Conservation (phyloP, 1,284 basidiomycete genomes). For the Sanghuangporus sanghuang region DNA sequence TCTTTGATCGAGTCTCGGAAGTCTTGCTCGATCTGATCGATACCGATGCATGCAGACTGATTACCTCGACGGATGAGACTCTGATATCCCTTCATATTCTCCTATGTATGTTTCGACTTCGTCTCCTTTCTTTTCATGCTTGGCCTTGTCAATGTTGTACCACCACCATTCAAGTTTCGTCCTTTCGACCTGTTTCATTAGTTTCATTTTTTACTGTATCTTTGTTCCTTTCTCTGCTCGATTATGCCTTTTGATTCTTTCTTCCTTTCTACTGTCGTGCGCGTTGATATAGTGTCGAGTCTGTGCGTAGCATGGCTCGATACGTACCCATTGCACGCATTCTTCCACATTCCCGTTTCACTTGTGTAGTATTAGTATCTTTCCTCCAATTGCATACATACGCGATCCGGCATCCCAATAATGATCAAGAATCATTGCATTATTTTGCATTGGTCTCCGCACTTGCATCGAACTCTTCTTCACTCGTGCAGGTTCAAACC, state of each 20-base stretch:
- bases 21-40: background rate
- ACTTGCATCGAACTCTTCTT: background rate
- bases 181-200: background rate
- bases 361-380: background rate
- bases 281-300: background rate
- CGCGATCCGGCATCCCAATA: background rate
- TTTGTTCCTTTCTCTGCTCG: background rate
- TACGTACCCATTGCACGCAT: background rate
- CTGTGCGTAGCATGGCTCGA: background rate
- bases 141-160: slow-evolving; percentile 1
- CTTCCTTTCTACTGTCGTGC: background rate
- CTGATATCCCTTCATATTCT: background rate
- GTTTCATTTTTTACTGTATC: background rate
- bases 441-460: background rate
- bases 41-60: background rate
- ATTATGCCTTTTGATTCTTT: background rate
- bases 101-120: background rate
- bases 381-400: background rate
- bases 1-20: background rate
- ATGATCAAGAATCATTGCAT: background rate
- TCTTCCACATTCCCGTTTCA: background rate
- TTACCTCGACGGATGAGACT: background rate
- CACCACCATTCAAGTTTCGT: background rate
- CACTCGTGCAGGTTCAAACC: background rate
- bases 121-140: background rate